Percentiles rank a stretch among this genome's conserved stretches.
Conservation (phyloP, 352 stramenopile genomes). For the Globisporangium yorkense region DNA sequence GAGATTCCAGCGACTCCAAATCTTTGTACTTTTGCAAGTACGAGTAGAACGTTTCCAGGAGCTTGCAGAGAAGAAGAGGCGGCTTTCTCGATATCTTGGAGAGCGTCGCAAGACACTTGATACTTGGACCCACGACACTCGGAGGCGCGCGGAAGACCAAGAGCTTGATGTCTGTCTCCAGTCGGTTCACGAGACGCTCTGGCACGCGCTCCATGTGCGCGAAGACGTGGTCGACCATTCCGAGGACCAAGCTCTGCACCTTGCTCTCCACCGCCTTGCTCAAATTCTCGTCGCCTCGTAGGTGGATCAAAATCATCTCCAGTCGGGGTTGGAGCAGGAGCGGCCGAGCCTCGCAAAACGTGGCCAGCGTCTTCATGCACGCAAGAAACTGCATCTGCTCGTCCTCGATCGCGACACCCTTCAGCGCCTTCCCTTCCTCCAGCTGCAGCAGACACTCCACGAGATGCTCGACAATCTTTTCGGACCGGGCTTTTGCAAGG, state of each 20-base stretch:
- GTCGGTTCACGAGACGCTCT: constrained; percentile 26
- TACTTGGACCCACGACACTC: constrained; percentile 75
- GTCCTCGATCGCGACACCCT: constrained; percentile 47
- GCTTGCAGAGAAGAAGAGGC: constrained; percentile 37
- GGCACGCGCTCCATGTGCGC: constrained; percentile 39
- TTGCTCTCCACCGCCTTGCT: constrained; percentile 45
- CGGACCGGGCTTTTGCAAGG: constrained; percentile 42
- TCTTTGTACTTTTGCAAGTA: constrained; percentile 47
- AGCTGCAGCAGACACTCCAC: constrained; percentile 61
- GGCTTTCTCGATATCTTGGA: constrained; percentile 32
- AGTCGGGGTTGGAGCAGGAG: constrained; percentile 50
- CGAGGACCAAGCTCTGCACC: constrained; percentile 55
- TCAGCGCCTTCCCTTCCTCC: constrained; percentile 59
- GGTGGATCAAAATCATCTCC: constrained; percentile 68
- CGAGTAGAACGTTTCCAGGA: constrained; percentile 67
- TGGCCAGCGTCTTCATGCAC: constrained; percentile 71
- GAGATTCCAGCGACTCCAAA: constrained; percentile 22
- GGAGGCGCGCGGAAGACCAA: constrained; percentile 62
- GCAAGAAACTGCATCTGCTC: constrained; percentile 58
- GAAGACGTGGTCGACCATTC: constrained; percentile 62
- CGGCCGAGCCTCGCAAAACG: constrained; percentile 69
- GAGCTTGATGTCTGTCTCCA: constrained; percentile 62
- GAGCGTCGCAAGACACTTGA: constrained; percentile 69
- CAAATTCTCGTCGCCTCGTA: constrained; percentile 53
- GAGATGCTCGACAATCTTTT: constrained; percentile 61